A percentile compares a stretch with the other conserved stretches of the same genome.
These are phyloP conservation scores for Canariomyces notabilis DNA, from an alignment of 2,329 filamentous ascomycete species.

Conservation along the genomic window DNA sequence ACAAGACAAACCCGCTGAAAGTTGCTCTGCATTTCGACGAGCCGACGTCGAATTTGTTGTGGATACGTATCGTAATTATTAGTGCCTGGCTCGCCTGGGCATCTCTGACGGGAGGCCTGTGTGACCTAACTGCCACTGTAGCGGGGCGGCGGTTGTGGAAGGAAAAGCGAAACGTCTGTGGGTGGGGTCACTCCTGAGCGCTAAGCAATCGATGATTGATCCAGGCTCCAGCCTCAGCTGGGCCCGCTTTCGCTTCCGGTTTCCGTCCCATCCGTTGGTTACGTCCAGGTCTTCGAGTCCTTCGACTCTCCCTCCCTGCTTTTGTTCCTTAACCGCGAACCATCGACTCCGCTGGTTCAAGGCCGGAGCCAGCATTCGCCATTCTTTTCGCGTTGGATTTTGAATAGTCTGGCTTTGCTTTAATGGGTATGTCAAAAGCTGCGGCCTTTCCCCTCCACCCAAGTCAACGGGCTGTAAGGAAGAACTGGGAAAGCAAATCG, in stretches of 20 bases:
- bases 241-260: slow-evolving; percentile 2
- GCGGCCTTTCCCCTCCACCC: not conserved
- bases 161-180: slow-evolving; percentile 7
- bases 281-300: slow-evolving; percentile 1
- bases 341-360: slow-evolving; percentile 19
- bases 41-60: no score
- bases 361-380: slow-evolving; percentile 15
- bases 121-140: not conserved
- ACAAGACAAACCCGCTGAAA: no score
- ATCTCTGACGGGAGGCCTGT: no score
- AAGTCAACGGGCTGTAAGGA: not conserved
- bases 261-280: not conserved
- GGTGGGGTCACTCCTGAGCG: slow-evolving; percentile 4
- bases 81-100: no score
- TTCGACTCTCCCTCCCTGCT: slow-evolving; percentile 3
- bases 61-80: no score
- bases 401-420: slow-evolving; percentile 18
- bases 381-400: slow-evolving; percentile 17
- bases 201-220: not conserved
- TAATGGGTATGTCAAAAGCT: slow-evolving; percentile 20
- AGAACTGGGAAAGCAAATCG: not conserved
- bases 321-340: slow-evolving; percentile 8
- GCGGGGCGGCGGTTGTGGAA: not conserved
- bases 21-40: no score
- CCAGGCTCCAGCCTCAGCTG: slow-evolving; percentile 3